phyloP scores from a whole-genome alignment of 345 rosid genomes.

The Populus nigra region DNA sequence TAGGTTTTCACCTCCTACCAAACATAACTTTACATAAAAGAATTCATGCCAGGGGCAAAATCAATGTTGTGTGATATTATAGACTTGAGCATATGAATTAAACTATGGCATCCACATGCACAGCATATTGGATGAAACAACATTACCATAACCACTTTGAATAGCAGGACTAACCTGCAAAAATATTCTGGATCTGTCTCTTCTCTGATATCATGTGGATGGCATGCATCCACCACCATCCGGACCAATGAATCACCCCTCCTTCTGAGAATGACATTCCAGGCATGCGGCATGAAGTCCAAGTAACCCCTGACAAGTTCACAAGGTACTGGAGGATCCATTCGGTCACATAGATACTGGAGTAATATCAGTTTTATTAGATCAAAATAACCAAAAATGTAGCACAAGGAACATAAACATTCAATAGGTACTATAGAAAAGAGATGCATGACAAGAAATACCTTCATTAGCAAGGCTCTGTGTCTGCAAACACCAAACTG shows the following conservation, averaged over 20 bases:
- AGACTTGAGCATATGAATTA: neutral
- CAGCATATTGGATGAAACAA: neutral
- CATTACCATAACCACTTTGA: slow-evolving; percentile 8
- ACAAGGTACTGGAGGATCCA: slow-evolving; percentile 91
- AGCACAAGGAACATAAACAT: slow-evolving; percentile 8
- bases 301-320: slow-evolving; percentile 98
- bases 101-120: neutral
- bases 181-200: slow-evolving; percentile 75
- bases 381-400: slow-evolving; percentile 4
- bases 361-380: slow-evolving; percentile 24
- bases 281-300: slow-evolving; percentile 91
- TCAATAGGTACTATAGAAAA: neutral
- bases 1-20: neutral
- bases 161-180: slow-evolving; percentile 54
- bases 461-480: slow-evolving; percentile 92
- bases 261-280: slow-evolving; percentile 71
- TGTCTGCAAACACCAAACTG: slow-evolving; percentile 94
- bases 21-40: neutral
- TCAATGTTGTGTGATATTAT: neutral
- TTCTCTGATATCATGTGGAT: slow-evolving; percentile 84
- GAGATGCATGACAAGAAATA: slow-evolving; percentile 16
- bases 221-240: slow-evolving; percentile 91
- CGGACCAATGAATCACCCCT: slow-evolving; percentile 67
- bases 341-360: slow-evolving; percentile 90
- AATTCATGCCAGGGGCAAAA: neutral